phyloP scores from a whole-genome alignment of 208 protist species.

The Borovskyia barvae region DNA sequence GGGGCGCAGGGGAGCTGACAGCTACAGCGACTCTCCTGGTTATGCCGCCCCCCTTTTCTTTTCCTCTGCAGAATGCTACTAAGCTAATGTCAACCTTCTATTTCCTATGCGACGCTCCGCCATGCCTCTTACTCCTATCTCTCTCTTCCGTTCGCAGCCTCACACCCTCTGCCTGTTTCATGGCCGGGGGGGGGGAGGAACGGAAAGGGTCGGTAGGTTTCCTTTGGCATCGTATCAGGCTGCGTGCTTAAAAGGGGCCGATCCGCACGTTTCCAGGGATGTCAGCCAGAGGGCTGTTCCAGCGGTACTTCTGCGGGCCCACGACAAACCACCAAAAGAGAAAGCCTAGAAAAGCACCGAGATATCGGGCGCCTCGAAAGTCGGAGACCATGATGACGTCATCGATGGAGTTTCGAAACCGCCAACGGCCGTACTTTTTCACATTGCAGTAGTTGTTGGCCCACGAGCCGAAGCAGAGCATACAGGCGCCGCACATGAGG shows the following conservation, averaged over 20 bases:
- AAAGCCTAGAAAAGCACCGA: conserved; percentile 68
- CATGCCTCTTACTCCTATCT: too few relatives aligned
- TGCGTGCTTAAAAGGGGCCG: conserved; percentile 57
- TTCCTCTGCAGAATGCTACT: too few relatives aligned
- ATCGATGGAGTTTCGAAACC: conserved; percentile 86
- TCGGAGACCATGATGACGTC: conserved; percentile 85
- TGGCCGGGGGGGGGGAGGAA: too few relatives aligned
- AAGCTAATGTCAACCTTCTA: too few relatives aligned
- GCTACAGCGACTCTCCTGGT: too few relatives aligned
- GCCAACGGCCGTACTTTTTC: conserved; percentile 79
- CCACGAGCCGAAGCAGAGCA: conserved; percentile 81
- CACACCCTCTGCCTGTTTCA: too few relatives aligned
- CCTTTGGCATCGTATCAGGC: neutral
- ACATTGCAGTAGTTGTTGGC: conserved; percentile 89
- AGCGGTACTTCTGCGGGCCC: conserved; percentile 81
- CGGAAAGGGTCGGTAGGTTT: too few relatives aligned
- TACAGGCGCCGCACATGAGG: conserved; percentile 64
- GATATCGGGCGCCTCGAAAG: conserved; percentile 73
- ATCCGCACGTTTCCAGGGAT: conserved; percentile 79
- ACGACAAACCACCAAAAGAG: conserved; percentile 89
- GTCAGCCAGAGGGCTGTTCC: conserved; percentile 69
- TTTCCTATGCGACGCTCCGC: too few relatives aligned
- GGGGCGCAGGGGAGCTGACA: too few relatives aligned
- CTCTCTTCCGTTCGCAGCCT: too few relatives aligned
- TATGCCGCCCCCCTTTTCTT: too few relatives aligned